phyloP scores from a whole-genome alignment of 768 basidiomycete genomes.

The Pleurotus cornucopiae region DNA sequence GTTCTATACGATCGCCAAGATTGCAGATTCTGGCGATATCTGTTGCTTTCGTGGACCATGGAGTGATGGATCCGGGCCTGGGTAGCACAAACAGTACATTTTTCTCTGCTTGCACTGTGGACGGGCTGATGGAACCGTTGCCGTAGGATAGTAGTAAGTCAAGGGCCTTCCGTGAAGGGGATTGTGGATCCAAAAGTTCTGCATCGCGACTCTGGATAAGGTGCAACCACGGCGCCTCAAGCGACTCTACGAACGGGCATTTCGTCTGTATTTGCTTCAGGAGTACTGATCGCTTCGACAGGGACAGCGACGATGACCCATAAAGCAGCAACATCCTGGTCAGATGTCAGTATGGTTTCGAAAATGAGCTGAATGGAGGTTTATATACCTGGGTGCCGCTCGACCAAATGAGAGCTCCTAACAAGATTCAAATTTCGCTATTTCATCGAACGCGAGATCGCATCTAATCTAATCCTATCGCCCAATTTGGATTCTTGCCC shows the following conservation, averaged over 20 bases:
- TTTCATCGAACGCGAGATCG: too few species aligned
- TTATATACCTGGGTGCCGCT: too few species aligned
- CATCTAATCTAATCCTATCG: too few species aligned
- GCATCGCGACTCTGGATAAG: conserved; percentile 64
- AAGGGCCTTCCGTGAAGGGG: conserved; percentile 48
- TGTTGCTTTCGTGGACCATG: conserved; percentile 99
- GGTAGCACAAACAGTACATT: conserved; percentile 73
- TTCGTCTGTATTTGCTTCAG: conserved; percentile 52
- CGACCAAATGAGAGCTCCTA: too few species aligned
- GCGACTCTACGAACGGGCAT: conserved; percentile 49
- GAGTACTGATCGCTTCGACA: conserved; percentile 64
- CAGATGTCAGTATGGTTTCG: neutral
- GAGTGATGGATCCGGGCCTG: conserved; percentile 87
- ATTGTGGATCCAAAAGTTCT: conserved; percentile 41
- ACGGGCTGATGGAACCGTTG: conserved; percentile 51
- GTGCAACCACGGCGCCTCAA: conserved; percentile 87
- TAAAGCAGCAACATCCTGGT: conserved; percentile 67
- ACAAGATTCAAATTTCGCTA: too few species aligned
- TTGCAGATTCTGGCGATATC: conserved; percentile 90
- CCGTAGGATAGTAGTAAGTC: conserved; percentile 81
- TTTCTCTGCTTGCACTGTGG: conserved; percentile 23
- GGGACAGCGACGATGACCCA: conserved; percentile 75
- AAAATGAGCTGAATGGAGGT: too few species aligned
- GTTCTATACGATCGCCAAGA: conserved; percentile 63
- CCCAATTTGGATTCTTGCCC: too few species aligned